These are phyloP conservation scores for Hyphopichia homilentoma DNA, from an alignment of 805 yeast genomes.

Conservation along the genomic window DNA sequence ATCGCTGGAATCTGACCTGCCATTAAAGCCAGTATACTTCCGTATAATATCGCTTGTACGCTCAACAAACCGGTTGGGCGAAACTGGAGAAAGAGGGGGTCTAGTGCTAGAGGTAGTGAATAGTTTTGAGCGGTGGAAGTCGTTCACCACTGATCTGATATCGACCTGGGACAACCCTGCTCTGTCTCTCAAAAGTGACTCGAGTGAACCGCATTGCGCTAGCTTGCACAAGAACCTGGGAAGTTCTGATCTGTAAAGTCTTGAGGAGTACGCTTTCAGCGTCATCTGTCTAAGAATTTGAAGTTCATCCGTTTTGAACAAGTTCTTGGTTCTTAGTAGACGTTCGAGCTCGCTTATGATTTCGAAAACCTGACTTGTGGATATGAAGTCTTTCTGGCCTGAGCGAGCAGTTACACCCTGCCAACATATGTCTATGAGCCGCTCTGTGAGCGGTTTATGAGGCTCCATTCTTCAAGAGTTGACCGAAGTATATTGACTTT, in stretches of 20 bases:
- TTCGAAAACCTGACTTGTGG: constrained; percentile 16
- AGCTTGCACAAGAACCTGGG: constrained; percentile 20
- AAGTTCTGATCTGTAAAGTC: constrained; percentile 19
- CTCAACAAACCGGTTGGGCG: too few species aligned
- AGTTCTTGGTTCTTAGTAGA: constrained; percentile 9
- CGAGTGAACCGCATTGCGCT: constrained; percentile 15
- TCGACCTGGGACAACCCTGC: constrained; percentile 10
- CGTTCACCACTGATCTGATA: constrained; percentile 3
- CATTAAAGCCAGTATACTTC: background rate
- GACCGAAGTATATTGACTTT: background rate
- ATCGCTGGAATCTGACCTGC: background rate
- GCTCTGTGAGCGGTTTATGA: constrained; percentile 15
- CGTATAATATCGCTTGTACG: too few species aligned
- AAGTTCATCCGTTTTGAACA: constrained; percentile 16
- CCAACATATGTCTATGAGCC: constrained; percentile 21
- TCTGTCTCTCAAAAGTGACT: constrained; percentile 18
- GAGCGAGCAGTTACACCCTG: constrained; percentile 5
- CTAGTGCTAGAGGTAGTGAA: too few species aligned
- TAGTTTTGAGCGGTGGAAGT: too few species aligned
- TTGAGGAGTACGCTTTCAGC: constrained; percentile 14
- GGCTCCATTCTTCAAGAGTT: background rate
- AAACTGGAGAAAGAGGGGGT: constrained; percentile 1
- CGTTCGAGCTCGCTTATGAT: constrained; percentile 20
- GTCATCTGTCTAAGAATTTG: constrained; percentile 13
- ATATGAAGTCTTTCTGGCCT: constrained; percentile 14